phyloP scores from a whole-genome alignment of 2,329 filamentous ascomycete genomes.

The Chaetomium globosum region DNA sequence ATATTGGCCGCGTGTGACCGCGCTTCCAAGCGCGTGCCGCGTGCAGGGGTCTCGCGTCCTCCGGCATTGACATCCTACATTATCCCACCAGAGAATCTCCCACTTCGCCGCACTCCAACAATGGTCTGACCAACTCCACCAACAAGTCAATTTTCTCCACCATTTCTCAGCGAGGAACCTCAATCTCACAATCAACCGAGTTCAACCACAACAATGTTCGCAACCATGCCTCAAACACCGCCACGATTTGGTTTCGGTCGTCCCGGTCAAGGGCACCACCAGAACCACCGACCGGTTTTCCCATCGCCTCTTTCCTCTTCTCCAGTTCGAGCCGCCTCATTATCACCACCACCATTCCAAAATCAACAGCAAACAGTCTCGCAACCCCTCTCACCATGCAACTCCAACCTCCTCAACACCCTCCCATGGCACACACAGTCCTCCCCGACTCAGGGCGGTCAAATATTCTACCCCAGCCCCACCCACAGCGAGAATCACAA shows the following conservation, averaged over 20 bases:
- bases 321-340: slow-evolving; percentile 57
- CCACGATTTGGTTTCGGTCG: slow-evolving; percentile 47
- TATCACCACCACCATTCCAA: slow-evolving; percentile 48
- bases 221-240: slow-evolving; percentile 41
- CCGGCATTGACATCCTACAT: slow-evolving; percentile 11
- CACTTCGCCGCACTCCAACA: background rate
- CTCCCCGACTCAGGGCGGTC: slow-evolving; percentile 40
- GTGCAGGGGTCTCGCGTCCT: slow-evolving; percentile 18
- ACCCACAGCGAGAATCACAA: slow-evolving; percentile 20
- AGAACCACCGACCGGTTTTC: slow-evolving; percentile 48
- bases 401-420: slow-evolving; percentile 48
- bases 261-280: slow-evolving; percentile 36
- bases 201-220: slow-evolving; percentile 34
- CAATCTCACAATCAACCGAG: background rate
- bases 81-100: background rate
- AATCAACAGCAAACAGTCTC: background rate
- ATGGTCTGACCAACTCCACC: slow-evolving; percentile 15
- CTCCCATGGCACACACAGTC: slow-evolving; percentile 45
- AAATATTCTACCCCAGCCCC: background rate
- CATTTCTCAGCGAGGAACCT: background rate
- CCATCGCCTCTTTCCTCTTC: slow-evolving; percentile 64
- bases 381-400: slow-evolving; percentile 25
- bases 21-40: slow-evolving; percentile 19
- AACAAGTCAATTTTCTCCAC: background rate
- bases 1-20: slow-evolving; percentile 18